Evolutionary conservation across 495 filamentous ascomycete species (phyloP), one percentile per base, ranked within the genome.

Genomic region (Lasiosphaeria hispida): DNA sequence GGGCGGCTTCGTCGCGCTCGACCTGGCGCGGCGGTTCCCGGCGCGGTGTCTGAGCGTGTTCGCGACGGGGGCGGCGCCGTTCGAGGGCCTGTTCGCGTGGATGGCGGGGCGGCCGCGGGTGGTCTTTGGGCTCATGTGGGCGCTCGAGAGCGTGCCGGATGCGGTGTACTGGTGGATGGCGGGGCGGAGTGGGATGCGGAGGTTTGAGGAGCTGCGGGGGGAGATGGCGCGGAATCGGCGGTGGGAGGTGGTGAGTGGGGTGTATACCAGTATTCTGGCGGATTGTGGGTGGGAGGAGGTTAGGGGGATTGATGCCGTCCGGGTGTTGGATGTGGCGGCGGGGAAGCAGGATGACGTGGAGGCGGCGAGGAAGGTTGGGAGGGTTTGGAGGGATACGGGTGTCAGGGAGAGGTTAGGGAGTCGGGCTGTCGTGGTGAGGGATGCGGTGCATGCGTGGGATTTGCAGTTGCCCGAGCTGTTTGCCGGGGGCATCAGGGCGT

Each of bases 401-500:
- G 30, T 53, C 18, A 55, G 17, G 11, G 54, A 59, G 4, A 59
- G 62, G 52, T 50, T 52, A 13, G 40, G 60, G 11, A 62, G 62
- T 4, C 35, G 60, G 53, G 70, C 64, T 19, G 62, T 72, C 14
- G 39, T 72, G 41, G 68, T 75, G n/a, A 63, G 40, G 44, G 65
- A 61, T 10, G 68, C 64, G 17, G 59, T 63, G 19, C 71, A 75
- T 60, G 69, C 63, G 14, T 75, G 72, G 71, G 63, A 73, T 60
- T 42, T 73, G 41, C 72, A 75, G 43, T 38, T 64, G 43, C 71
- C 71, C 0, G 14, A 60, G 42, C 23, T 73, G 6, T 75, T 75
- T 57, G 67, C 70, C 10, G 61, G 57, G 37, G 65, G 66, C 10
- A 47, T 73, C 7, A 59, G 45, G 47, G 65, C 67, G 13, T 73